phyloP scores from a whole-genome alignment of 805 yeast species.

The Candida golubevii region DNA sequence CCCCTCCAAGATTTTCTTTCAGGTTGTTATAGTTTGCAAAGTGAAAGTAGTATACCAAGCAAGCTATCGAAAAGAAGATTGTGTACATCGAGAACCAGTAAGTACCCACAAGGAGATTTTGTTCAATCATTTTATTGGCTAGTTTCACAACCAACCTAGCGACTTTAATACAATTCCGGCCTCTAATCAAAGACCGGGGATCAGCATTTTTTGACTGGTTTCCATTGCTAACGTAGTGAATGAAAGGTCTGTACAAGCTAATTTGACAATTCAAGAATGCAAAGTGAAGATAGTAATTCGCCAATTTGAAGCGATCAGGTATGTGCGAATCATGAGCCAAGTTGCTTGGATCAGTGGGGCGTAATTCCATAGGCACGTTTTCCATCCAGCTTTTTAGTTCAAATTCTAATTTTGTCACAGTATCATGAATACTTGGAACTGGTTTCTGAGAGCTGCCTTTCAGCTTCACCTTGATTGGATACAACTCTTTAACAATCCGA shows the following conservation, averaged over 20 bases:
- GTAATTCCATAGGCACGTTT: slow-evolving; percentile 63
- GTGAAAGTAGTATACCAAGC: slow-evolving; percentile 77
- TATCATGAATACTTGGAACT: slow-evolving; percentile 33
- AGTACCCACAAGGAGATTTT: slow-evolving; percentile 70
- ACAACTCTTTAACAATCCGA: slow-evolving; percentile 65
- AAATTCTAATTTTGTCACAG: slow-evolving; percentile 59
- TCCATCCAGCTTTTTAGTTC: slow-evolving; percentile 72
- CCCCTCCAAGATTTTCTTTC: slow-evolving; percentile 23
- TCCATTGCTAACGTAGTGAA: slow-evolving; percentile 71
- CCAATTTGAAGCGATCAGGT: slow-evolving; percentile 60
- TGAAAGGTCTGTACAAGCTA: slow-evolving; percentile 81
- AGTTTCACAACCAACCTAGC: slow-evolving; percentile 78
- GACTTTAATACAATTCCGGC: slow-evolving; percentile 78
- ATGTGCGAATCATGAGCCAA: slow-evolving; percentile 17
- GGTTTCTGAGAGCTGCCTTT: slow-evolving; percentile 7
- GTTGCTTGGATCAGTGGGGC: slow-evolving; percentile 61
- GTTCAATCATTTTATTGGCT: slow-evolving; percentile 74
- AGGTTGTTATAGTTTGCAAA: slow-evolving; percentile 34
- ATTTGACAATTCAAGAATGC: slow-evolving; percentile 75
- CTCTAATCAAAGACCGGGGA: slow-evolving; percentile 64
- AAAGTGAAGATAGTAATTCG: slow-evolving; percentile 68
- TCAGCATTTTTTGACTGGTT: slow-evolving; percentile 34
- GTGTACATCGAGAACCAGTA: slow-evolving; percentile 92
- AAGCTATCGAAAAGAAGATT: slow-evolving; percentile 82
- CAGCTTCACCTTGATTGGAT: slow-evolving; percentile 57